Percentiles rank a stretch among this genome's conserved stretches.
Evolutionary conservation across 495 filamentous ascomycete species (phyloP).

Genomic region (Penicillium goetzii): DNA sequence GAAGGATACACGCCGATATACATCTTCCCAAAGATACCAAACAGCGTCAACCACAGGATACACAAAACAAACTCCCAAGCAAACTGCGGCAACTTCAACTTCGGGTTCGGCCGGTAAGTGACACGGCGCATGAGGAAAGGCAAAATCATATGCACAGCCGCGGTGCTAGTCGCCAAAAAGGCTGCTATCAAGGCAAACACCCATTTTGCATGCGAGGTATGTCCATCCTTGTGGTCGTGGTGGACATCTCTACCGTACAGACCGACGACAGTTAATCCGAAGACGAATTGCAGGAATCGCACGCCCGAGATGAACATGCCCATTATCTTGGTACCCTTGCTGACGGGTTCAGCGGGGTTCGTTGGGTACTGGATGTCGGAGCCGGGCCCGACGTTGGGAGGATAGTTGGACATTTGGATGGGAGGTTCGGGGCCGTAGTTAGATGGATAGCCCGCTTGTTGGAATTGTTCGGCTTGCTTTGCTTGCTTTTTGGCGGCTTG

Average conservation of each 20-base stretch:
- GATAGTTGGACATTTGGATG: conserved; percentile 30
- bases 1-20: conserved; percentile 70
- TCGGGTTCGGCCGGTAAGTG: conserved; percentile 36
- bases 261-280: conserved; percentile 74
- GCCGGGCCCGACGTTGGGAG: conserved; percentile 25
- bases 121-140: conserved; percentile 51
- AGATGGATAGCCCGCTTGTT: conserved; percentile 19
- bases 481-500: conserved; percentile 36
- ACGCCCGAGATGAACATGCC: conserved; percentile 44
- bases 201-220: conserved; percentile 68
- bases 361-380: conserved; percentile 24
- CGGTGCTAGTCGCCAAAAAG: conserved; percentile 61
- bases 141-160: conserved; percentile 60
- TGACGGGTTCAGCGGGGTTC: conserved; percentile 7
- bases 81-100: conserved; percentile 51
- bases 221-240: conserved; percentile 53
- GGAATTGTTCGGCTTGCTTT: conserved; percentile 33
- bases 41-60: conserved; percentile 76
- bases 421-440: conserved; percentile 17
- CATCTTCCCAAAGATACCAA: conserved; percentile 80
- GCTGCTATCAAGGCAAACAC: conserved; percentile 72
- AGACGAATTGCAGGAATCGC: conserved; percentile 71
- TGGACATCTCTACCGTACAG: conserved; percentile 77
- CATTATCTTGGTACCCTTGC: conserved; percentile 20
- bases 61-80: conserved; percentile 71